These are phyloP conservation scores for Phytophthora hibernalis DNA, from an alignment of 352 stramenopile genomes.

Conservation along the genomic window DNA sequence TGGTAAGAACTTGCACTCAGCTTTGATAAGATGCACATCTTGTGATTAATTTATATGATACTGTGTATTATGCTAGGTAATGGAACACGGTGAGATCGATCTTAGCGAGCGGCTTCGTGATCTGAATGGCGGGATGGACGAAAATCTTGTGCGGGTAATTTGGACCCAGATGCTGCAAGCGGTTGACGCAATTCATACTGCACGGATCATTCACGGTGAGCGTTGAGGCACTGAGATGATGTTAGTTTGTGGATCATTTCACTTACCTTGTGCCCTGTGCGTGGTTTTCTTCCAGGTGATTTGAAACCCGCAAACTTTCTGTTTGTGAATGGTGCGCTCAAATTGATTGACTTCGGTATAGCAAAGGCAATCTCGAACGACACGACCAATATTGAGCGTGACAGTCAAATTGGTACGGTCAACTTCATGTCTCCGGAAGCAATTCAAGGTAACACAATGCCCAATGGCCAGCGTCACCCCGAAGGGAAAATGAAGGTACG, in stretches of 20 bases:
- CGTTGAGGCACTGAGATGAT: neutral
- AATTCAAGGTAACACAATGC: constrained; percentile 68
- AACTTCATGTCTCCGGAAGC: constrained; percentile 98
- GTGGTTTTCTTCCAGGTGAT: constrained; percentile 67
- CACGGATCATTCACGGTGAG: constrained; percentile 93
- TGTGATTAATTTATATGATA: neutral
- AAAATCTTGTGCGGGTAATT: constrained; percentile 98
- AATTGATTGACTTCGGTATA: constrained; percentile 99
- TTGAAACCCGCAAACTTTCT: constrained; percentile 98
- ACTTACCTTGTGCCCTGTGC: constrained; percentile 19
- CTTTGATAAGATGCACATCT: neutral
- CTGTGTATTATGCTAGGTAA: constrained; percentile 68
- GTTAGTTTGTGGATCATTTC: neutral
- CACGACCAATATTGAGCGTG: constrained; percentile 97
- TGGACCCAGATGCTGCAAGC: constrained; percentile 99
- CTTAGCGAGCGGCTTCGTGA: constrained; percentile 93
- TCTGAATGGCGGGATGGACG: constrained; percentile 88
- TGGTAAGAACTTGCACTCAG: constrained; percentile 38
- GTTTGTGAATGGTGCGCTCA: constrained; percentile 95
- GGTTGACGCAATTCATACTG: constrained; percentile 96
- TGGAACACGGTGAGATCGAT: constrained; percentile 98
- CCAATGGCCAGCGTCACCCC: constrained; percentile 61
- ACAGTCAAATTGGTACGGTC: constrained; percentile 96
- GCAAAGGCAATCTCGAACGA: constrained; percentile 98
- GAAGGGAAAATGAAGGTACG: constrained; percentile 80